Percentiles rank a stretch among this genome's conserved stretches.
Evolutionary conservation across 2,329 filamentous ascomycete genomes (phyloP).

Genomic region (Pseudogymnoascus sp.): DNA sequence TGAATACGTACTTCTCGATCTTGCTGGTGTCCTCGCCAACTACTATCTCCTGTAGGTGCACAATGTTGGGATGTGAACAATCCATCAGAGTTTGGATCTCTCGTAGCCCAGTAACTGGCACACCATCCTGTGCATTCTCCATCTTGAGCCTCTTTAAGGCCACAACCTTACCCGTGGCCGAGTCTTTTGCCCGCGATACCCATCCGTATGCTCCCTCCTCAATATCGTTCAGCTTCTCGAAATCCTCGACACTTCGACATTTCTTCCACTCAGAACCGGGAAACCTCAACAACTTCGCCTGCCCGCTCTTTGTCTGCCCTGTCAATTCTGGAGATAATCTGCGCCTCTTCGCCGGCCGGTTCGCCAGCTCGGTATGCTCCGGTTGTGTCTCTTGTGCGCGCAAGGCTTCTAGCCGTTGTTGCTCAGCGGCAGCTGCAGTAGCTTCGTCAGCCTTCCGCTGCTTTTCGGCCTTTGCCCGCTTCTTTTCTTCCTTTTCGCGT

Average conservation of each 20-base stretch:
- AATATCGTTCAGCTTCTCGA: constrained; percentile 90
- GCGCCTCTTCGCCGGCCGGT: constrained; percentile 54
- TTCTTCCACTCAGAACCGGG: constrained; percentile 57
- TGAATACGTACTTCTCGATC: constrained; percentile 41
- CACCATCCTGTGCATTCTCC: constrained; percentile 60
- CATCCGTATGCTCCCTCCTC: constrained; percentile 95
- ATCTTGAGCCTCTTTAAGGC: constrained; percentile 92
- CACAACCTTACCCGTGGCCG: constrained; percentile 67
- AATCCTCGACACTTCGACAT: constrained; percentile 74
- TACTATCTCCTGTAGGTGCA: constrained; percentile 74
- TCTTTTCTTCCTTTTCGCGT: constrained; percentile 82
- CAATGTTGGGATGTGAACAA: constrained; percentile 74
- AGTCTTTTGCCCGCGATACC: constrained; percentile 76
- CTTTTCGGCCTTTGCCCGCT: constrained; percentile 73
- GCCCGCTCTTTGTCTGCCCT: constrained; percentile 26
- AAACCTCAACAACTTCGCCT: constrained; percentile 61
- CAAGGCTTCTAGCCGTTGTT: constrained; percentile 17
- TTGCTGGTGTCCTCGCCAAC: constrained; percentile 53
- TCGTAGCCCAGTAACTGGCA: constrained; percentile 84
- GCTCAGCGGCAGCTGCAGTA: constrained; percentile 19
- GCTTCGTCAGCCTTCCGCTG: constrained; percentile 56
- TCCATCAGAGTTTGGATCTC: constrained; percentile 89
- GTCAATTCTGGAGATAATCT: constrained; percentile 34
- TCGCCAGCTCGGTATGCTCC: constrained; percentile 29
- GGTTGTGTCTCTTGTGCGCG: constrained; percentile 21